Percentiles rank a stretch among this genome's conserved stretches.
Evolutionary conservation across 2,329 filamentous ascomycete species (phyloP).

Genomic region (Dactylellina parvicollis): DNA sequence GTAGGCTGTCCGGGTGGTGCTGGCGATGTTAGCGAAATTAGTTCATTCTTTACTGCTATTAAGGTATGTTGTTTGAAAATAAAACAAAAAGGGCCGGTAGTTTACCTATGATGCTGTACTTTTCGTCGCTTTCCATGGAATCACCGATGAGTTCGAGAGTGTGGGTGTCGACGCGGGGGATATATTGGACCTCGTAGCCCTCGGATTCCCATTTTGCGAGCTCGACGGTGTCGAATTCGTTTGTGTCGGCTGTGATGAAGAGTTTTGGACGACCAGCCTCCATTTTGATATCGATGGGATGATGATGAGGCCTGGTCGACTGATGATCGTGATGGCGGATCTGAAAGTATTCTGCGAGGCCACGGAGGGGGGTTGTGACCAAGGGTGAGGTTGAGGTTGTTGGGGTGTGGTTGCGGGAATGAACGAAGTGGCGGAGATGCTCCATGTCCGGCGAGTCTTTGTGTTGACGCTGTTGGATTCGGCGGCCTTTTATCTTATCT

Average conservation of each 20-base stretch:
- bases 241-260: slow-evolving; percentile 66
- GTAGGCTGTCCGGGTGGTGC: slow-evolving; percentile 65
- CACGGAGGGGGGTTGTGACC: background rate
- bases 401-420: slow-evolving; percentile 16
- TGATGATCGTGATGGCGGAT: background rate
- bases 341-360: background rate
- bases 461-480: slow-evolving; percentile 50
- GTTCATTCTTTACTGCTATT: background rate
- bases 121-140: slow-evolving; percentile 68
- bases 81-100: background rate
- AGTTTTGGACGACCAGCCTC: slow-evolving; percentile 57
- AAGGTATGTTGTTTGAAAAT: background rate
- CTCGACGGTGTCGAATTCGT: slow-evolving; percentile 68
- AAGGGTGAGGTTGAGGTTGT: slow-evolving; percentile 5
- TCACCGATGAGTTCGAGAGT: slow-evolving; percentile 67
- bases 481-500: slow-evolving; percentile 14
- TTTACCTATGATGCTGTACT: slow-evolving; percentile 71
- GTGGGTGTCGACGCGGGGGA: slow-evolving; percentile 66
- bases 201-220: slow-evolving; percentile 69
- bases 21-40: slow-evolving; percentile 12
- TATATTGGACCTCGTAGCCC: slow-evolving; percentile 70
- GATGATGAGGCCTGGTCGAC: slow-evolving; percentile 6
- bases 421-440: slow-evolving; percentile 19
- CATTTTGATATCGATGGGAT: slow-evolving; percentile 20
- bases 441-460: slow-evolving; percentile 18